Base-by-base conservation (phyloP, 202 grass and related monocot species). In the Elaeis oleifera region DNA sequence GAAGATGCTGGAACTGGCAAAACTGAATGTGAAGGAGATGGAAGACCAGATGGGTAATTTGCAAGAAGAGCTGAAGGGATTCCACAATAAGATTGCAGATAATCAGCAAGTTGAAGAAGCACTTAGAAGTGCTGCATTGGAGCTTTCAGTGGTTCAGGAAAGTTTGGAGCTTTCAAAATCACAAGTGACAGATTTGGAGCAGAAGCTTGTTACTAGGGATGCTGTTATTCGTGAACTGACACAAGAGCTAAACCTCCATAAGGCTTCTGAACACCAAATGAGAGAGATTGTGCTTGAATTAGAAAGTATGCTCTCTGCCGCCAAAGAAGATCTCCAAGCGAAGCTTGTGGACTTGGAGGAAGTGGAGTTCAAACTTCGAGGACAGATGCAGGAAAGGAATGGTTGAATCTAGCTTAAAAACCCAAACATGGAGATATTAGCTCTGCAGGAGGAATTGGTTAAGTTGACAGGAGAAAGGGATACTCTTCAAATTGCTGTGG, bases 391-490 rank as follows among this genome's bases (percentile, higher is more conserved):
- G 65, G 86, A 82, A 59, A 74, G 58, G 71, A 58, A 50, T 22
- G 54, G 56, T 76, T 82, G 86, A 90, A 72, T 62, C 76, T 60
- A 49, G 54, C 53, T 27, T 75, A 49, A 71, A 78, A 79, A 80
- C 78, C 65, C 82, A 90, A 72, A 80, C 28, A 55, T 36, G 14
- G 65, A 90, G 54, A 80, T 80, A 73, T 60, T 67, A 14, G 77
- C 55, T 56, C 44, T 86, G 54, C 79, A 75, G 61, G 18, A 60
- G 71, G 79, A 18, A 49, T 51, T 83, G 1, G 70, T 73, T 49
- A 73, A 78, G 54, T 68, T 86, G 61, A 97, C 77, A 64, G 55
- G 24, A 60, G 82, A 91, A 78, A 86, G 86, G 65, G 85, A 73
- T 73, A 84, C 72, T 58, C 71, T 89, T 20, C 70, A 84, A 58